Base-by-base conservation (phyloP, 495 filamentous ascomycete genomes). In the Penicillium paxilli region DNA sequence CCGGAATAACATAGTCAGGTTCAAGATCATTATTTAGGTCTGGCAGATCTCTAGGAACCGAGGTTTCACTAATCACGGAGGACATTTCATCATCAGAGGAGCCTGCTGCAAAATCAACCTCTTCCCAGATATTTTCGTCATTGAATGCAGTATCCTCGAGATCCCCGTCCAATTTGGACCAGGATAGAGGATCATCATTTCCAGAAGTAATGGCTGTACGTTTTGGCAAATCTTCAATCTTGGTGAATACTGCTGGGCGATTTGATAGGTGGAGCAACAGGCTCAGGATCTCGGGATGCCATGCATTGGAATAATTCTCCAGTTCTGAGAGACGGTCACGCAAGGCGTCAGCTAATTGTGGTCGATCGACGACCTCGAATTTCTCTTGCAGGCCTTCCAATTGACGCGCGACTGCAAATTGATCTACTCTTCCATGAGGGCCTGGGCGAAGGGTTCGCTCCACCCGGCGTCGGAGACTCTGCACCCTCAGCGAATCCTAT, bases 321-420 rank as follows among this genome's bases (percentile, higher is more conserved):
- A 95, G 68, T 52, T 85, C 81, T 10, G 78, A 71, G 21, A 92
- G 69, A 20, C 91, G 85, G 19, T 67, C 63, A 19, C 78, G 71
- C 11, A 97, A 77, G 7, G 88, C 90, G 56, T 91, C 85, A n/a
- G 90, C 91, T 22, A 96, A 69, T 14, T 85, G 82, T 65, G 96
- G 92, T 52, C 85, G 80, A 67, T 88, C 85, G 25, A 88, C 75
- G 44, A 97, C 78, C 33, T 83, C 81, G 66, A 96, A 96, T 60
- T 93, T 93, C 69, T 98, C 94, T 55, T 91, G 88, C 16, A 96
- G 77, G 3, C 94, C 94, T 20, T 87, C 82, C 5, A 96, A 79
- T 28, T 81, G 84, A 16, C 80, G 79, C 21, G 82, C 71, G 11
- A 96, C 84, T 25, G 90, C 90, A 65, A 97, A 98, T 61, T 95